Percentiles rank a stretch among this genome's conserved stretches.
These are phyloP conservation scores for Cylindrodendrum hubeiense DNA, from an alignment of 2,329 filamentous ascomycete genomes.

Conservation along the genomic window DNA sequence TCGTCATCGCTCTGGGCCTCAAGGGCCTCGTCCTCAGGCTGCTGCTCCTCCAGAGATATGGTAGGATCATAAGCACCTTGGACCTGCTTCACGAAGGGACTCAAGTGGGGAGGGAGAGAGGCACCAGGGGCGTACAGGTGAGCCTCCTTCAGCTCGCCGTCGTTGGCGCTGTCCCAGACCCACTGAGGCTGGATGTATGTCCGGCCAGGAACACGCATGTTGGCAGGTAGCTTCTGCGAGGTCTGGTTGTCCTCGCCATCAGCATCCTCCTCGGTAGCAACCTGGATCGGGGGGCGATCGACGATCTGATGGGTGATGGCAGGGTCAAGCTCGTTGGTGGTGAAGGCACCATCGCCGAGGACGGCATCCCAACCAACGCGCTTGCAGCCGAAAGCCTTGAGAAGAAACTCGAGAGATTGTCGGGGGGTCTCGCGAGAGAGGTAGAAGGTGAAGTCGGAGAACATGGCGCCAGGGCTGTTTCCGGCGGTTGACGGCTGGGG, in stretches of 20 bases:
- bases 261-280: slow-evolving; percentile 62
- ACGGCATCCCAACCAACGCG: slow-evolving; percentile 94
- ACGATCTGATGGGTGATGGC: slow-evolving; percentile 97
- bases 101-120: slow-evolving; percentile 91
- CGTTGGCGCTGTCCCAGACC: slow-evolving; percentile 98
- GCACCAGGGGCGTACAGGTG: slow-evolving; percentile 92
- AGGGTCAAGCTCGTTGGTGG: slow-evolving; percentile 86
- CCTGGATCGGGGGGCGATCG: slow-evolving; percentile 84
- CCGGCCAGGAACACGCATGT: slow-evolving; percentile 87
- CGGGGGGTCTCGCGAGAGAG: slow-evolving; percentile 94
- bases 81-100: slow-evolving; percentile 91
- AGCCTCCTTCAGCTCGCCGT: slow-evolving; percentile 86
- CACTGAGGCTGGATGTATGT: slow-evolving; percentile 97
- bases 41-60: slow-evolving; percentile 85
- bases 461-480: slow-evolving; percentile 79
- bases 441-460: slow-evolving; percentile 90
- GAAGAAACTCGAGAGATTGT: slow-evolving; percentile 90
- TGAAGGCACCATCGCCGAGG: slow-evolving; percentile 92
- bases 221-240: slow-evolving; percentile 67
- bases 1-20: slow-evolving; percentile 72
- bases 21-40: slow-evolving; percentile 87
- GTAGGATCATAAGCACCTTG: slow-evolving; percentile 94
- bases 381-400: slow-evolving; percentile 95
- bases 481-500: slow-evolving; percentile 79
- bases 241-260: slow-evolving; percentile 72